Base-by-base conservation (phyloP, 768 basidiomycete genomes). In the Gloeostereum incarnatum region DNA sequence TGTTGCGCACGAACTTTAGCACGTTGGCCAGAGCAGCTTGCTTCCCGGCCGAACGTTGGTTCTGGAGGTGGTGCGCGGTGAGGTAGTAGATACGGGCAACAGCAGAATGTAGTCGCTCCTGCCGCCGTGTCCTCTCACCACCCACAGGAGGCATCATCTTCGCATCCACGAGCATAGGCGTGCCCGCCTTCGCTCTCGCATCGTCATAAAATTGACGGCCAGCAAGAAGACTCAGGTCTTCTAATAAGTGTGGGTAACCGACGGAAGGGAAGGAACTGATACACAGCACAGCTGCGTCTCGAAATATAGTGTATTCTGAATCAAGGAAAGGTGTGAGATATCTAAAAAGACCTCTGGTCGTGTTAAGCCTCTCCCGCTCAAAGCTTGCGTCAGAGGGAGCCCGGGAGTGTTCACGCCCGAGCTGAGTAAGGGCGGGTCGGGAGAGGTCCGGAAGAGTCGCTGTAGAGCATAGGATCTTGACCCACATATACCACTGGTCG, bases 21-120 rank as follows among this genome's bases (percentile, higher is more conserved):
- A 93, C 79, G 38, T 85, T 79, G 6, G 77, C 68, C 8, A 94
- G 63, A 26, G 87, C 80, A 6, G 79, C 74, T 46, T 82, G 79
- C 40, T 82, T 74, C 25, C 71, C 78, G 3, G 74, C 62, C 4
- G 80, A 78, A 31, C 78, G 70, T 36, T 83, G 75, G 39, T 83
- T 70, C 45, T 80, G 80, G 23, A 92, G 60, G 31, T 78, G 68
- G 41, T 81, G 81, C 6, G 90, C 80, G 2, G 91, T 91, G 24
- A 93, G 70, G 49, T 79, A 78, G 55, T 92, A 94, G 32, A 93
- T 91, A 23, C 87, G 81, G 18, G 88, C 86, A 19, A 93, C 81
- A 18, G 90, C 83, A 2, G 88, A 87, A 57, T 81, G 85, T 27
- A 87, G 68, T 36, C 81, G 84, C 48, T 80, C 82, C 51, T 83